Percentiles rank a stretch among this genome's conserved stretches.
These are phyloP conservation scores for Picea abies DNA, from an alignment of 83 land plant genomes.

Conservation along the genomic window DNA sequence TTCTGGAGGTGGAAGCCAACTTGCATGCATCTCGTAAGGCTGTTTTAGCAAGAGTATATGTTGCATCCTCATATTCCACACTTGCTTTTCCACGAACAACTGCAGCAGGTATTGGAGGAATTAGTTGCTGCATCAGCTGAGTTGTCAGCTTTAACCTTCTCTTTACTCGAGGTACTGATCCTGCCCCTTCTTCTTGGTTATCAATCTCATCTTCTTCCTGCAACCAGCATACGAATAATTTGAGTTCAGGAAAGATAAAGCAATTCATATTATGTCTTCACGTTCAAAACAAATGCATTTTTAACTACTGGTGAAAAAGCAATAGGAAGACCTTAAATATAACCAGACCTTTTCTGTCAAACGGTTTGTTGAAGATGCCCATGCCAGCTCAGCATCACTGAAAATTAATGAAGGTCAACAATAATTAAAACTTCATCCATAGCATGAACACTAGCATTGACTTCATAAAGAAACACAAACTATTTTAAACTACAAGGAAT, in stretches of 20 bases:
- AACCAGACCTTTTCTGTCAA: slow-evolving; percentile 52
- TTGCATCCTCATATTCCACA: slow-evolving; percentile 41
- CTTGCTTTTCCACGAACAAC: slow-evolving; percentile 42
- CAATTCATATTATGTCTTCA: neutral
- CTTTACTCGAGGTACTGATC: slow-evolving; percentile 24
- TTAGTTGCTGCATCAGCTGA: slow-evolving; percentile 66
- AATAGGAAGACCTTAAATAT: neutral
- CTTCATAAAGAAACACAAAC: neutral
- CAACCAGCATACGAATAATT: neutral
- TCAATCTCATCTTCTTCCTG: slow-evolving; percentile 51
- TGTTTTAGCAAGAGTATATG: slow-evolving; percentile 41
- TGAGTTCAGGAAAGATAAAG: neutral
- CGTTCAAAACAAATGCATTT: neutral
- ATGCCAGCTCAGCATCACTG: slow-evolving; percentile 52
- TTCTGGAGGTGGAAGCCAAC: slow-evolving; percentile 21
- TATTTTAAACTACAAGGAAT: neutral
- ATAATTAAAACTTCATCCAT: neutral
- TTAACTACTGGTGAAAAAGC: neutral
- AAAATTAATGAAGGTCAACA: slow-evolving; percentile 7
- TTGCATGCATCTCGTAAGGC: slow-evolving; percentile 59
- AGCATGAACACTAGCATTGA: neutral
- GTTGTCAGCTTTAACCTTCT: slow-evolving; percentile 65
- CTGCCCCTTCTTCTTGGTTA: slow-evolving; percentile 29
- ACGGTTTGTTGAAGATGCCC: slow-evolving; percentile 53
- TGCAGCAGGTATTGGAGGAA: slow-evolving; percentile 41